phyloP scores from a whole-genome alignment of 306 rosid species.

The Vachellia pachyceras region DNA sequence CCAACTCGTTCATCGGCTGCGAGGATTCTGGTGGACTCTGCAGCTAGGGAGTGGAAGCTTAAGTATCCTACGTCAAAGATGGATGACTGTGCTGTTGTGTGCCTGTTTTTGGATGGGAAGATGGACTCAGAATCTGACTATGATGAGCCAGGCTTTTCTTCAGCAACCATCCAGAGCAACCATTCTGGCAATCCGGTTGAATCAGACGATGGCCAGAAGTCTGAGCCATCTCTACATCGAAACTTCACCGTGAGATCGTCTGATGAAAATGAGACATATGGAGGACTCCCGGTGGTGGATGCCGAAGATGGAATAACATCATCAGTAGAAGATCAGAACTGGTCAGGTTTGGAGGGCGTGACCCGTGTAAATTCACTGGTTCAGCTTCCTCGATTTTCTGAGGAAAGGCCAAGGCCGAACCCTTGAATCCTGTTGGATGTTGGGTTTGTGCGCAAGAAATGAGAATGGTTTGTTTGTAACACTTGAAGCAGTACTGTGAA shows the following conservation, averaged over 20 bases:
- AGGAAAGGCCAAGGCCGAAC: conserved; percentile 69
- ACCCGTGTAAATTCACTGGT: conserved; percentile 96
- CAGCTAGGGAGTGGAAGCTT: conserved; percentile 95
- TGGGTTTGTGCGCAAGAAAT: conserved; percentile 33
- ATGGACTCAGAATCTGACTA: conserved; percentile 96
- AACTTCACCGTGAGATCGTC: conserved; percentile 84
- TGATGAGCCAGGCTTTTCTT: conserved; percentile 85
- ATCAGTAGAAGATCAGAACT: conserved; percentile 81
- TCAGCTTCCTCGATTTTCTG: conserved; percentile 96
- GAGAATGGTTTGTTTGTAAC: conserved; percentile 42
- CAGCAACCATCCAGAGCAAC: conserved; percentile 89
- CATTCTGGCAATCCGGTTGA: conserved; percentile 83
- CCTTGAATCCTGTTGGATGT: conserved; percentile 46
- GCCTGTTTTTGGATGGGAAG: conserved; percentile 89
- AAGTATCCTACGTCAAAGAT: conserved; percentile 96
- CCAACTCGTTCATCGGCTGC: conserved; percentile 83
- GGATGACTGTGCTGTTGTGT: conserved; percentile 99
- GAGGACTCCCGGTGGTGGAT: conserved; percentile 47
- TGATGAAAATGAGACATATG: conserved; percentile 67
- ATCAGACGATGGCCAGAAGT: conserved; percentile 83
- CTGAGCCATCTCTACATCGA: conserved; percentile 83
- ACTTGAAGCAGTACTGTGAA: conserved; percentile 33
- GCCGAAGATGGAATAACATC: conserved; percentile 53
- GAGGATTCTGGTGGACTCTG: conserved; percentile 83
- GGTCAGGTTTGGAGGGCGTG: conserved; percentile 98